phyloP scores from a whole-genome alignment of 352 stramenopile species.

The Pythium utonaiense region DNA sequence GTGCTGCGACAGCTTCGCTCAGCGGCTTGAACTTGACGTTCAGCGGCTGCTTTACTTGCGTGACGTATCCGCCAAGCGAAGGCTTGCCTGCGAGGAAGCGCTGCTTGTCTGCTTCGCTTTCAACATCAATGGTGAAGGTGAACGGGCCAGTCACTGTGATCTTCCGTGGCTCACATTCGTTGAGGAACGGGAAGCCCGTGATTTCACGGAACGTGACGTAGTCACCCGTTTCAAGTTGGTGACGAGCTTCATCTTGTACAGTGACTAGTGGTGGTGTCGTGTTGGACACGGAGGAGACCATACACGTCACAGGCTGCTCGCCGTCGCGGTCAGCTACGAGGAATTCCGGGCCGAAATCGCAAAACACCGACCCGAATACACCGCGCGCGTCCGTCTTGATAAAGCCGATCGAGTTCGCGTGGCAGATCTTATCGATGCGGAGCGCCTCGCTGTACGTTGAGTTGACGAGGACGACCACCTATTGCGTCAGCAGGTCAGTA shows the following conservation, averaged over 20 bases:
- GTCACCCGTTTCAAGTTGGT: slow-evolving; percentile 97
- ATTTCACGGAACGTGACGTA: slow-evolving; percentile 95
- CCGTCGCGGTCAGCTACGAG: slow-evolving; percentile 93
- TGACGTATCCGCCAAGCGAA: slow-evolving; percentile 84
- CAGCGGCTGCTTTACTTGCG: slow-evolving; percentile 95
- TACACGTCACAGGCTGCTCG: slow-evolving; percentile 89
- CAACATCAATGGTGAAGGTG: slow-evolving; percentile 95
- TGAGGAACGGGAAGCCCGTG: slow-evolving; percentile 89
- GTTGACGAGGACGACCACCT: slow-evolving; percentile 87
- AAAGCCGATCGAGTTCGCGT: slow-evolving; percentile 86
- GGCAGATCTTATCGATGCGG: slow-evolving; percentile 83
- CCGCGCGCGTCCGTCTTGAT: slow-evolving; percentile 90
- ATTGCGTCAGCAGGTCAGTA: background rate
- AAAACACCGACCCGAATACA: slow-evolving; percentile 96
- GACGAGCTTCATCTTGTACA: slow-evolving; percentile 96
- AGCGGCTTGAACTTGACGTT: slow-evolving; percentile 93
- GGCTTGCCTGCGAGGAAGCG: slow-evolving; percentile 61
- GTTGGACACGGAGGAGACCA: slow-evolving; percentile 93
- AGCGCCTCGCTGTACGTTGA: slow-evolving; percentile 60
- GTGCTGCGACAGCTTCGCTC: slow-evolving; percentile 73
- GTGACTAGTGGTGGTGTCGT: slow-evolving; percentile 88
- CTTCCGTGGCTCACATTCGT: slow-evolving; percentile 56
- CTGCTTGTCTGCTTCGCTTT: slow-evolving; percentile 65
- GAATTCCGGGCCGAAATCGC: slow-evolving; percentile 96
- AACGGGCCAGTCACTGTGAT: slow-evolving; percentile 90